Evolutionary conservation across 805 yeast species (phyloP), one percentile per base, ranked within the genome.

Genomic region (Candida sphagnicola): DNA sequence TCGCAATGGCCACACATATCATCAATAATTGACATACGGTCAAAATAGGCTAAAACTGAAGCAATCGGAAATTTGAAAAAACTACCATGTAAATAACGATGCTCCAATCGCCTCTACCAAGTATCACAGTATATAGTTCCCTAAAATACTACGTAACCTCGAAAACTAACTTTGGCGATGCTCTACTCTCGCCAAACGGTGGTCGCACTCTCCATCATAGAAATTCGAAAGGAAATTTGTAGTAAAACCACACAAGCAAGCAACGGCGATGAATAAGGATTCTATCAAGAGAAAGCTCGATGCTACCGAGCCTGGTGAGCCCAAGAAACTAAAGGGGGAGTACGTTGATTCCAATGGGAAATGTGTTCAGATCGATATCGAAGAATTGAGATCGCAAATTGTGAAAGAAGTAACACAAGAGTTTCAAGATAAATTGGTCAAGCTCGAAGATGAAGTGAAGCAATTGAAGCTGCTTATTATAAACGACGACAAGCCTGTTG

Each of bases 361-460:
- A 8, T 29, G 35, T 19, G 33, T 25, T 4, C 19, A 23, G 13
- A 45, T 41, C 4, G 37, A 46, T 44, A 11, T 48, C 35, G 37
- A 63, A 28, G 33, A 51, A 18, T 49, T 57, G 51, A 63, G 67
- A 48, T 45, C 59, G 35, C 43, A 65, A 41, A 56, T 68, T 43
- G 49, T 57, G 8, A 43, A 61, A 52, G 53, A 63, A 38, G 51
- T 64, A 38, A 59, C 53, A 32, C 40, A 39, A 2, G 46, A 40
- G 8, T 54, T 51, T 28, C 50, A 47, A 35, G 37, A 34, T 6
- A 49, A 51, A 35, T 39, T 49, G 44, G 29, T 36, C 11, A 41
- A 48, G 31, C 34, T 59, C 43, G 44, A 54, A 43, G 33, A 46
- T n/a, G 58, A 49, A 37, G 53, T 55, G 12, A 37, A 43, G 30